Conservation (phyloP, 2,329 filamentous ascomycete genomes). For the Sclerotinia glacialis region DNA sequence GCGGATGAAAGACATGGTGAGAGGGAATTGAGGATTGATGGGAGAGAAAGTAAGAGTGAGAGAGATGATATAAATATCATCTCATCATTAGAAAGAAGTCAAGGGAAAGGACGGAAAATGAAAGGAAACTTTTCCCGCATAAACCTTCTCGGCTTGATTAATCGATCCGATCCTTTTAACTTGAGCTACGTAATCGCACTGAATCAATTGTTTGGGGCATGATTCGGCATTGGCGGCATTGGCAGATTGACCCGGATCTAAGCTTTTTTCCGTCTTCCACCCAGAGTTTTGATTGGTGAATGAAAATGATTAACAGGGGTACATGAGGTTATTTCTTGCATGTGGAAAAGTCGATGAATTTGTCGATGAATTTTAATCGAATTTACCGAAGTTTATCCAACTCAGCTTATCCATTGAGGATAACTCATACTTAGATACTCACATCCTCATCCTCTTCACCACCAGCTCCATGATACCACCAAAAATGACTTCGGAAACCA, state of each 20-base stretch:
- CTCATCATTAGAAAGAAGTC: not conserved
- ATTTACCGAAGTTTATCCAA: constrained; percentile 2
- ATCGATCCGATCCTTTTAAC: not conserved
- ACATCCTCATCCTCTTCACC: not conserved
- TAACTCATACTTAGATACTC: not conserved
- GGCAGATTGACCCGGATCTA: not conserved
- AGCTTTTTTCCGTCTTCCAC: not conserved
- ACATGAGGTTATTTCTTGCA: not conserved
- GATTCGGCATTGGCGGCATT: not conserved
- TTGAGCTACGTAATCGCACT: constrained; percentile 8
- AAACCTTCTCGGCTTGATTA: not conserved
- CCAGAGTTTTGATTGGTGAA: not conserved
- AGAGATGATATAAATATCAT: not conserved
- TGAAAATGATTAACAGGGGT: not conserved
- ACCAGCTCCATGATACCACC: not conserved
- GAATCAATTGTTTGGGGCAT: not conserved
- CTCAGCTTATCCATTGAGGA: not conserved
- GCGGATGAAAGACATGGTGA: constrained; percentile 11
- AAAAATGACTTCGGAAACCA: constrained; percentile 24
- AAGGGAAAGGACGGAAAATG: not conserved
- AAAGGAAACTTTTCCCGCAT: not conserved
- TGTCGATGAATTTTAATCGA: not conserved
- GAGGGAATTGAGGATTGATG: not conserved
- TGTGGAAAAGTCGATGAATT: not conserved
- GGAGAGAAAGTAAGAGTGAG: not conserved